Percentiles rank a stretch among this genome's conserved stretches.
Conservation (phyloP, 2,329 filamentous ascomycete species). For the Drechslera avenae region DNA sequence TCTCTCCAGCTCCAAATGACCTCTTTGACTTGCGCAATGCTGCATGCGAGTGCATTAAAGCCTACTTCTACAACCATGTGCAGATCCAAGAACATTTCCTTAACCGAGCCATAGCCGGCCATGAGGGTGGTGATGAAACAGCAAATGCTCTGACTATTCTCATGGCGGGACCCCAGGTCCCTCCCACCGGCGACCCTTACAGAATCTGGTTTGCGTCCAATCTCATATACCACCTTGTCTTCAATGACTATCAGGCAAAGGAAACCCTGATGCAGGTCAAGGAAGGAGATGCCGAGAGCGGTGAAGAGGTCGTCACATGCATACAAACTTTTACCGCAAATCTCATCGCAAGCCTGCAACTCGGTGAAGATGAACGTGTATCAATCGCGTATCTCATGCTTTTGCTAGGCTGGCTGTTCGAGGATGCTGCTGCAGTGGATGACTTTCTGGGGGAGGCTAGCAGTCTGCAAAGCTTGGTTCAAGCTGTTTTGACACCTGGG, state of each 20-base stretch:
- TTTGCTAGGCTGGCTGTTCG: slow-evolving; percentile 86
- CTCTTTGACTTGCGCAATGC: slow-evolving; percentile 82
- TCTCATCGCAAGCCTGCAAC: slow-evolving; percentile 77
- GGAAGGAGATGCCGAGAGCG: slow-evolving; percentile 85
- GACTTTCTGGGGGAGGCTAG: slow-evolving; percentile 92
- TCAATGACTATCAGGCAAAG: slow-evolving; percentile 80
- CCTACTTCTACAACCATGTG: slow-evolving; percentile 83
- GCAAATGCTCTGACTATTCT: slow-evolving; percentile 88
- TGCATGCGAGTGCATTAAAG: slow-evolving; percentile 87
- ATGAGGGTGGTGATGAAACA: slow-evolving; percentile 78
- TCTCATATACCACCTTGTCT: slow-evolving; percentile 83
- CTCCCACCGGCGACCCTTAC: slow-evolving; percentile 77
- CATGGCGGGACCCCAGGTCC: slow-evolving; percentile 67
- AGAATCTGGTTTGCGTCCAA: slow-evolving; percentile 88
- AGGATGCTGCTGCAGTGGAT: slow-evolving; percentile 88
- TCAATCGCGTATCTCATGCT: slow-evolving; percentile 88
- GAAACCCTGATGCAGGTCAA: slow-evolving; percentile 77
- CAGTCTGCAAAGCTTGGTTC: slow-evolving; percentile 84
- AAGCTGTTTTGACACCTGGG: slow-evolving; percentile 64
- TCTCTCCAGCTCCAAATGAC: slow-evolving; percentile 69
- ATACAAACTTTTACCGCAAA: slow-evolving; percentile 88
- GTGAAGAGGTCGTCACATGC: slow-evolving; percentile 93
- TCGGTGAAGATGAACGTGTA: slow-evolving; percentile 77
- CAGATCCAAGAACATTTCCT: slow-evolving; percentile 86
- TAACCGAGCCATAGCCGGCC: slow-evolving; percentile 84